Percentiles rank a stretch among this genome's conserved stretches.
These are phyloP conservation scores for Russula compacta DNA, from an alignment of 768 basidiomycete species.

Conservation along the genomic window DNA sequence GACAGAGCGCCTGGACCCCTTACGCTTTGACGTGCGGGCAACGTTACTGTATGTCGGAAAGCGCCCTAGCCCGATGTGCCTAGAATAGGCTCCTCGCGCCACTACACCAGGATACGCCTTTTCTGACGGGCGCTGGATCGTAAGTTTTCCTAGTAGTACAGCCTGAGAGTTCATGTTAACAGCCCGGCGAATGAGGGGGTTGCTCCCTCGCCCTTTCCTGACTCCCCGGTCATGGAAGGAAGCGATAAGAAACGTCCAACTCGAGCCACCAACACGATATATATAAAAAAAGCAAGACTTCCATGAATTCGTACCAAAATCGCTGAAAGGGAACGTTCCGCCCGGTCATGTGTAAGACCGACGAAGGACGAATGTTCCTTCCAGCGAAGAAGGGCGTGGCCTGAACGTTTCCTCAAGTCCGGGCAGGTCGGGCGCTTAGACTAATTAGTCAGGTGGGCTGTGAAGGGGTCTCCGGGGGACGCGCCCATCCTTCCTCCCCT, in stretches of 20 bases:
- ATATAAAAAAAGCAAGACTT: not conserved
- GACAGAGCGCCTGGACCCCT: not conserved
- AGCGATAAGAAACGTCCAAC: not conserved
- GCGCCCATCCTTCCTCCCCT: not conserved
- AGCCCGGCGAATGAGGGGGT: not conserved
- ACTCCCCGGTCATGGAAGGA: not conserved
- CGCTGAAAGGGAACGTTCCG: slow-evolving; percentile 11
- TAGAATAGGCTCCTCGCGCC: not conserved
- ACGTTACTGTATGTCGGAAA: not conserved
- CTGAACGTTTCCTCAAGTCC: slow-evolving; percentile 5
- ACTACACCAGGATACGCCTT: not conserved
- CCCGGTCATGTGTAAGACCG: slow-evolving; percentile 2
- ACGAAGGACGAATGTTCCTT: slow-evolving; percentile 15
- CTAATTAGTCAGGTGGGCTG: too few species aligned
- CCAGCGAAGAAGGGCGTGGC: not conserved
- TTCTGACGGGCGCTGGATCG: not conserved
- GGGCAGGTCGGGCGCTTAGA: slow-evolving; percentile 8
- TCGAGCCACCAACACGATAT: not conserved
- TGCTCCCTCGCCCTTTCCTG: not conserved
- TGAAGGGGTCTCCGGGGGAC: slow-evolving; percentile 3
- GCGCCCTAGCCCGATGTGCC: not conserved
- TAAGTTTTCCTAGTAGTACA: not conserved
- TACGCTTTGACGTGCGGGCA: slow-evolving; percentile 10
- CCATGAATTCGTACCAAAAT: not conserved
- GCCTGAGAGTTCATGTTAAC: not conserved